Conservation (phyloP, 768 basidiomycete genomes). For the Mycena rosella region DNA sequence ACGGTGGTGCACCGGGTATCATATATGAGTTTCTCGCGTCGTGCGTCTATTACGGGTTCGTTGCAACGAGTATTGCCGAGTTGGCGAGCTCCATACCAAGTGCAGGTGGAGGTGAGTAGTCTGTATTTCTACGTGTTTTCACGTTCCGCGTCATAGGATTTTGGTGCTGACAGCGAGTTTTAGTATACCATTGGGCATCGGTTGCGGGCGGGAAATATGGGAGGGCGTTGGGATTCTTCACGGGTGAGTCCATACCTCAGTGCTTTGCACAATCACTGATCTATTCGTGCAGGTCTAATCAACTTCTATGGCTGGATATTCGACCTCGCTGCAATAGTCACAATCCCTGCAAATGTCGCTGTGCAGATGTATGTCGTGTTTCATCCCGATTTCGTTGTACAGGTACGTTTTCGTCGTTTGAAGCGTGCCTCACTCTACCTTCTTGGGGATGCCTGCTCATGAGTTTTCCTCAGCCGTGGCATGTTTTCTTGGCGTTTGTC, state of each 20-base stretch:
- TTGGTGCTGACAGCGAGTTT: slow-evolving; percentile 2
- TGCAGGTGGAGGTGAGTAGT: slow-evolving; percentile 30
- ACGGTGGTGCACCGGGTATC: slow-evolving; percentile 34
- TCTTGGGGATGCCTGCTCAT: slow-evolving; percentile 11
- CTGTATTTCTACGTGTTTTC: not conserved
- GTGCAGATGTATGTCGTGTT: slow-evolving; percentile 34
- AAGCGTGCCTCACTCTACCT: slow-evolving; percentile 7
- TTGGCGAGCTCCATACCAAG: slow-evolving; percentile 36
- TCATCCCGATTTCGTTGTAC: slow-evolving; percentile 28
- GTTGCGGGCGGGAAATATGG: slow-evolving; percentile 30
- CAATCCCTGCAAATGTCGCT: slow-evolving; percentile 29
- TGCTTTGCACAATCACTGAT: not conserved
- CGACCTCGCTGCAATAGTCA: slow-evolving; percentile 24
- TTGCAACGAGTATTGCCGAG: slow-evolving; percentile 34
- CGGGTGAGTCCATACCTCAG: slow-evolving; percentile 17
- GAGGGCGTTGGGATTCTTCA: slow-evolving; percentile 32
- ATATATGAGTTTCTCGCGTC: slow-evolving; percentile 34
- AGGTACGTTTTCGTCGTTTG: slow-evolving; percentile 5
- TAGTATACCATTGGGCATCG: slow-evolving; percentile 34
- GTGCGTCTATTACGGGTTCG: slow-evolving; percentile 33
- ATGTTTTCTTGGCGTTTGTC: slow-evolving; percentile 28
- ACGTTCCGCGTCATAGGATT: not conserved
- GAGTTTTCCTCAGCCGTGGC: slow-evolving; percentile 24
- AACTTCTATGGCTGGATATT: slow-evolving; percentile 34
- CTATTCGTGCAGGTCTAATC: slow-evolving; percentile 15